These are phyloP conservation scores for Pleurotus tuoliensis DNA, from an alignment of 768 basidiomycete species.

Conservation along the genomic window DNA sequence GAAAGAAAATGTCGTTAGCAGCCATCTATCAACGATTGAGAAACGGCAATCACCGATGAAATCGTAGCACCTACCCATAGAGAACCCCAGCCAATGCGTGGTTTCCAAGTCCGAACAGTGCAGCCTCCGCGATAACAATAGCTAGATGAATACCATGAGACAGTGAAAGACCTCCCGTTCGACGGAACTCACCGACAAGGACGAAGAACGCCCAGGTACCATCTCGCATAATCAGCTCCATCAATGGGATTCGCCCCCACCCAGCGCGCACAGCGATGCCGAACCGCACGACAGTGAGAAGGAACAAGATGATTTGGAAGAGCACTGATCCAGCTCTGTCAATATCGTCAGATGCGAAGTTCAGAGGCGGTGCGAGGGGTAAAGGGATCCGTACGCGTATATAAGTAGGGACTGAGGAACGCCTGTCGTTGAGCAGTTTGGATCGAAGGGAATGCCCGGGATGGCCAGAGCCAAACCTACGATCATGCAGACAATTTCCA, in stretches of 20 bases:
- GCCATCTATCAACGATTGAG: slow-evolving; percentile 22
- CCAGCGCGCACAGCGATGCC: slow-evolving; percentile 18
- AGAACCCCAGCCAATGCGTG: slow-evolving; percentile 25
- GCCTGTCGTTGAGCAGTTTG: slow-evolving; percentile 19
- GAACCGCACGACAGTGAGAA: not conserved
- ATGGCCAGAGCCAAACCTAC: slow-evolving; percentile 24
- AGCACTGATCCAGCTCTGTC: slow-evolving; percentile 2
- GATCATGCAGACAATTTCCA: slow-evolving; percentile 28
- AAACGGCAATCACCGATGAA: not conserved
- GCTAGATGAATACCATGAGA: not conserved
- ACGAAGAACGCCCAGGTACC: slow-evolving; percentile 29
- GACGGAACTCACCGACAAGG: slow-evolving; percentile 25
- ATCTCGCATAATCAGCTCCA: slow-evolving; percentile 33
- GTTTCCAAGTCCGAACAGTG: slow-evolving; percentile 20
- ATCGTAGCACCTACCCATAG: slow-evolving; percentile 21
- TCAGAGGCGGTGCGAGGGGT: too few relatives aligned
- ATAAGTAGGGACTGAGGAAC: not conserved
- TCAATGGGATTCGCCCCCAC: slow-evolving; percentile 29
- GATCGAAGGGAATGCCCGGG: slow-evolving; percentile 28
- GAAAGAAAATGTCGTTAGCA: slow-evolving; percentile 30
- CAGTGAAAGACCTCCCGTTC: not conserved
- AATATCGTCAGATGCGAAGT: not conserved
- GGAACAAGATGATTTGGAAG: slow-evolving; percentile 2
- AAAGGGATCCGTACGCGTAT: not conserved
- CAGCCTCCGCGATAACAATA: slow-evolving; percentile 18